These are phyloP conservation scores for Aegilops speltoides DNA, from an alignment of 176 grass and related monocot species.

Conservation along the genomic window DNA sequence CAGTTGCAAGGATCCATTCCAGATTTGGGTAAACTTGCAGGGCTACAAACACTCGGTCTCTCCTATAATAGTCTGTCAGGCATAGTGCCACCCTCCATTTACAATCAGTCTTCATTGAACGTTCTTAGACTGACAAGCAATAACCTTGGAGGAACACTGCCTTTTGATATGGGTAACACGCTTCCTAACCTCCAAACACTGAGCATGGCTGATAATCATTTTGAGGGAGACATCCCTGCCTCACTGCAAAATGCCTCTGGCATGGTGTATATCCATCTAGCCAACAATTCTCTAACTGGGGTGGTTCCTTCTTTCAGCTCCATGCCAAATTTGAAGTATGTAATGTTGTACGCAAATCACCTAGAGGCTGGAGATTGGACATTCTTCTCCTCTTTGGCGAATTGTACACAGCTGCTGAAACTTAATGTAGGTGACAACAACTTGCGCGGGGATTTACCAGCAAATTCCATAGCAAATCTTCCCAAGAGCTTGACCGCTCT, in stretches of 20 bases:
- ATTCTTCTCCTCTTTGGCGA: constrained; percentile 24
- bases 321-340: neutral
- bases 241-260: constrained; percentile 31
- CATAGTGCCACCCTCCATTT: neutral
- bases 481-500: neutral
- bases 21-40: neutral
- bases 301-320: neutral
- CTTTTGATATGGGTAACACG: neutral
- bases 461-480: neutral
- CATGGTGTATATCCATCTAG: neutral
- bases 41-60: neutral
- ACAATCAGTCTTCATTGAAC: constrained; percentile 13
- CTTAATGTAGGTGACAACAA: constrained; percentile 22
- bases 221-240: constrained; percentile 33
- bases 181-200: neutral
- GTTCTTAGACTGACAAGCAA: neutral
- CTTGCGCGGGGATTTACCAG: constrained; percentile 22
- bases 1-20: constrained; percentile 44
- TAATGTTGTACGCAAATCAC: constrained; percentile 25
- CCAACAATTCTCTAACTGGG: constrained; percentile 22
- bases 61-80: constrained; percentile 31
- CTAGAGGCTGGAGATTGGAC: constrained; percentile 40
- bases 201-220: neutral
- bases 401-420: constrained; percentile 9
- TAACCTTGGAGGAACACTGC: neutral